A percentile compares a stretch with the other conserved stretches of the same genome.
Conservation (phyloP, 768 basidiomycete species). For the Phanerochaete sordida region DNA sequence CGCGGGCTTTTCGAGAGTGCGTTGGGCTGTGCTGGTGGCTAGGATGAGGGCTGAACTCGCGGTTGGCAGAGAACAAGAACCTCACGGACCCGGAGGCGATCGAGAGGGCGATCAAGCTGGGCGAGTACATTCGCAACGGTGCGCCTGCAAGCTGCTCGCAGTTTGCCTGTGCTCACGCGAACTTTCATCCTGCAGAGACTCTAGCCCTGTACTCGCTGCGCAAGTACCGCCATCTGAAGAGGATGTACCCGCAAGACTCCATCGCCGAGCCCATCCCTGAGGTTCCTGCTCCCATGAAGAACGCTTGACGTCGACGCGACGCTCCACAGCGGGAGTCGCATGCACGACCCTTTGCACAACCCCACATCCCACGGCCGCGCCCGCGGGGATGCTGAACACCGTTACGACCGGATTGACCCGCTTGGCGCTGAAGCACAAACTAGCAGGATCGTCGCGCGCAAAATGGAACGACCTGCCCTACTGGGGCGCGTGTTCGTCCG, state of each 20-base stretch:
- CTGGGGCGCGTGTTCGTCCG: too few species aligned
- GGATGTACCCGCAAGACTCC: conserved; percentile 50
- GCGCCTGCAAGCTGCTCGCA: conserved; percentile 16
- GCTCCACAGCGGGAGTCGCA: too few species aligned
- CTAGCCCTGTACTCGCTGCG: conserved; percentile 77
- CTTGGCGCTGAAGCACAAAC: too few species aligned
- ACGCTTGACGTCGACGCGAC: background rate
- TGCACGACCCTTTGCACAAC: too few species aligned
- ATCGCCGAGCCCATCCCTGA: conserved; percentile 4
- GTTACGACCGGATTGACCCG: too few species aligned
- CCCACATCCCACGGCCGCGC: too few species aligned
- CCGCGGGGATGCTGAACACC: too few species aligned
- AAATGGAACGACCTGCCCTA: too few species aligned
- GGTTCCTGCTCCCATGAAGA: background rate
- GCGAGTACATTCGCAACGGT: conserved; percentile 88
- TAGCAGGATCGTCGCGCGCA: too few species aligned
- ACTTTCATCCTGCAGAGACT: conserved; percentile 51
- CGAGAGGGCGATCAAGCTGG: conserved; percentile 68
- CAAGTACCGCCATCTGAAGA: conserved; percentile 78
- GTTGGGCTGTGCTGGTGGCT: conserved; percentile 15
- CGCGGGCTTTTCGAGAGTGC: conserved; percentile 72
- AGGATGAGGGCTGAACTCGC: background rate
- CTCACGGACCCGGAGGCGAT: conserved; percentile 69
- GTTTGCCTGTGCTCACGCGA: background rate
- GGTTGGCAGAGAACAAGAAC: conserved; percentile 55